Percentiles rank a stretch among this genome's conserved stretches.
phyloP scores from a whole-genome alignment of 2,329 filamentous ascomycete species.

The Rhynchosporium secalis region DNA sequence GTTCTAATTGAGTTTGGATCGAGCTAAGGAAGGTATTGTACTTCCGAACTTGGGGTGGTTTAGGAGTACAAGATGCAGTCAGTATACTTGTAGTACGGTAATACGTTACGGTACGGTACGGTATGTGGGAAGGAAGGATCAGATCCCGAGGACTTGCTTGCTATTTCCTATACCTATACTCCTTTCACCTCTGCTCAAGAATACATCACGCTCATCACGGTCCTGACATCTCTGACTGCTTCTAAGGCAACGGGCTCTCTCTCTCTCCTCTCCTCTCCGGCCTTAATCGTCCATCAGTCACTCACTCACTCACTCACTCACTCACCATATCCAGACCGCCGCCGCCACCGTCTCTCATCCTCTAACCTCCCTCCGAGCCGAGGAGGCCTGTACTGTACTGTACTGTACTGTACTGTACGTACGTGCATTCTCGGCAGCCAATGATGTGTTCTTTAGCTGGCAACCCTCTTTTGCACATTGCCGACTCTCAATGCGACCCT shows the following conservation, averaged over 20 bases:
- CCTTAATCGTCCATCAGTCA: conserved; percentile 7
- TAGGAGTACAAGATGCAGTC: too few relatives aligned
- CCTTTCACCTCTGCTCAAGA: not conserved
- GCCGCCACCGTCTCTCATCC: not conserved
- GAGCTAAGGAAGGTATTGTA: too few relatives aligned
- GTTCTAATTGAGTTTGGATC: too few relatives aligned
- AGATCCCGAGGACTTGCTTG: not conserved
- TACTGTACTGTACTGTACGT: too few relatives aligned
- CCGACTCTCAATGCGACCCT: conserved; percentile 7
- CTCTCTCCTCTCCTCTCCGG: not conserved
- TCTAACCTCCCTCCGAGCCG: conserved; percentile 6
- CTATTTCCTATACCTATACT: not conserved
- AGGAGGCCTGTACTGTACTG: not conserved
- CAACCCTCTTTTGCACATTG: conserved; percentile 7
- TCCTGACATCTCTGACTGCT: not conserved
- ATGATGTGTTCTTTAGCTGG: not conserved
- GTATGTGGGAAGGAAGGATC: not conserved
- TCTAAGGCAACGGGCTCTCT: too few relatives aligned
- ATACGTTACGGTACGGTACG: too few relatives aligned
- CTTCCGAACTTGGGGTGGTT: too few relatives aligned
- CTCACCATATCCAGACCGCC: conserved; percentile 1
- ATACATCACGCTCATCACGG: not conserved
- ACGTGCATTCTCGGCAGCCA: conserved; percentile 10
- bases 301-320: not conserved
- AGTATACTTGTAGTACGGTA: too few relatives aligned